Percentiles rank a stretch among this genome's conserved stretches.
Evolutionary conservation across 768 basidiomycete genomes (phyloP).

Genomic region (Sistotremastrum suecicum): DNA sequence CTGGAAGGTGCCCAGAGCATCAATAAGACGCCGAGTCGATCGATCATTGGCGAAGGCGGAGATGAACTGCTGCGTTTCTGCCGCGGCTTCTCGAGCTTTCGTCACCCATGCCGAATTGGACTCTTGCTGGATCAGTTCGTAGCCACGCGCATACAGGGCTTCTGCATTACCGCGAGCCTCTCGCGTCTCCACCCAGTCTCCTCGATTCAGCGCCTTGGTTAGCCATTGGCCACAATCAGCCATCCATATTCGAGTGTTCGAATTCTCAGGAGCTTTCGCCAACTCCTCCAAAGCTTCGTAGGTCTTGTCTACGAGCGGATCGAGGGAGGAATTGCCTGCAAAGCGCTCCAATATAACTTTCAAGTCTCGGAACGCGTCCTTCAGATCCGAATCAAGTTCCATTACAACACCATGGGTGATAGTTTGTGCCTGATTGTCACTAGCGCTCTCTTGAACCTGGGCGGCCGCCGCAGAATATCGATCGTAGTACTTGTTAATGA

Average conservation of each 20-base stretch:
- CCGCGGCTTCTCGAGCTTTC: constrained; percentile 5
- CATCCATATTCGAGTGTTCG: background rate
- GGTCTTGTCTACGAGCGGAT: constrained; percentile 1
- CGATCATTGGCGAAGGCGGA: constrained; percentile 8
- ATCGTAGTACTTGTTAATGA: constrained; percentile 7
- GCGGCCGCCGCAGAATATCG: constrained; percentile 1
- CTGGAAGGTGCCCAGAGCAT: constrained; percentile 6
- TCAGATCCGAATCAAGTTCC: constrained; percentile 9
- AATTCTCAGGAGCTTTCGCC: background rate
- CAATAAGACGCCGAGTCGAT: constrained; percentile 7
- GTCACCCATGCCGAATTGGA: constrained; percentile 3
- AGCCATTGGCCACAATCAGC: constrained; percentile 9
- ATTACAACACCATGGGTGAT: constrained; percentile 7
- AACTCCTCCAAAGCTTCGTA: constrained; percentile 1
- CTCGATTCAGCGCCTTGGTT: constrained; percentile 10
- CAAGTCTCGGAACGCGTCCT: constrained; percentile 4
- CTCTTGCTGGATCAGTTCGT: constrained; percentile 3
- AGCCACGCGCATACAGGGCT: constrained; percentile 10
- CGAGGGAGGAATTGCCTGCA: constrained; percentile 8
- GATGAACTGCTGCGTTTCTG: constrained; percentile 8
- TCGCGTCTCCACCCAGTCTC: constrained; percentile 7
- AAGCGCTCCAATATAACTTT: constrained; percentile 9
- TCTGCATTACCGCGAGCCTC: constrained; percentile 4
- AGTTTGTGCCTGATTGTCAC: constrained; percentile 2
- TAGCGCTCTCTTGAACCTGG: background rate